A percentile compares a stretch with the other conserved stretches of the same genome.
Evolutionary conservation across 345 rosid genomes (phyloP).

Genomic region (Noccaea bulbosa): DNA sequence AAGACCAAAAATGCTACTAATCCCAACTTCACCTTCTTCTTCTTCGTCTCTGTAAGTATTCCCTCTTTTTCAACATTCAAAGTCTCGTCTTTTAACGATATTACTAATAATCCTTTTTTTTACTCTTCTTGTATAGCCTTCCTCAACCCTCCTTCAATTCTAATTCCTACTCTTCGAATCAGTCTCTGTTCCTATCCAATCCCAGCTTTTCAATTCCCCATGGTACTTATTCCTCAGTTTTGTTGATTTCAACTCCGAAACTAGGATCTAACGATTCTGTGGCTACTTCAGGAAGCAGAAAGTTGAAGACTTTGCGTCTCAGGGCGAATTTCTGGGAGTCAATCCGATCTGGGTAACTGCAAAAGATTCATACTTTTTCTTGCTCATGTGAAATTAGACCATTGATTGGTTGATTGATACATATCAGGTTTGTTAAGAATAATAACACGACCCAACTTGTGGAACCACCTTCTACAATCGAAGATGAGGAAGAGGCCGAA

Average conservation of each 20-base stretch:
- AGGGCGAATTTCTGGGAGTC: conserved; percentile 82
- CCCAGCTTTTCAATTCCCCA: not conserved
- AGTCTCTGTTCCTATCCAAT: conserved; percentile 31
- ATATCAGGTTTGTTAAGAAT: conserved; percentile 64
- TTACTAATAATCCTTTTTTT: not conserved
- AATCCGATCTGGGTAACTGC: conserved; percentile 69
- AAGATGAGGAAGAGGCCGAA: conserved; percentile 60
- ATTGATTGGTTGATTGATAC: conserved; percentile 20
- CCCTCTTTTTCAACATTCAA: conserved; percentile 3
- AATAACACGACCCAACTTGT: conserved; percentile 63
- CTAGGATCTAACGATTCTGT: conserved; percentile 2
- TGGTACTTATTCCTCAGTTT: conserved; percentile 29
- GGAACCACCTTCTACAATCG: conserved; percentile 57
- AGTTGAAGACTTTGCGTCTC: conserved; percentile 56
- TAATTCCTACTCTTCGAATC: conserved; percentile 34
- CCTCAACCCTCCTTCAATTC: conserved; percentile 34
- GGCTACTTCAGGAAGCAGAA: conserved; percentile 60
- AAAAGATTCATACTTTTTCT: conserved; percentile 27
- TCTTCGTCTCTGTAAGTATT: conserved; percentile 34
- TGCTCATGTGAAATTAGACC: conserved; percentile 15
- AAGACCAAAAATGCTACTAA: conserved; percentile 37
- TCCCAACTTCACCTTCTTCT: conserved; percentile 39
- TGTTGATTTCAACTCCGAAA: not conserved
- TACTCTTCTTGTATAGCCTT: conserved; percentile 24
- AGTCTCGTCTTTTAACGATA: not conserved